phyloP scores from a whole-genome alignment of 108 stramenopile genomes.

The Nitzschia palea region DNA sequence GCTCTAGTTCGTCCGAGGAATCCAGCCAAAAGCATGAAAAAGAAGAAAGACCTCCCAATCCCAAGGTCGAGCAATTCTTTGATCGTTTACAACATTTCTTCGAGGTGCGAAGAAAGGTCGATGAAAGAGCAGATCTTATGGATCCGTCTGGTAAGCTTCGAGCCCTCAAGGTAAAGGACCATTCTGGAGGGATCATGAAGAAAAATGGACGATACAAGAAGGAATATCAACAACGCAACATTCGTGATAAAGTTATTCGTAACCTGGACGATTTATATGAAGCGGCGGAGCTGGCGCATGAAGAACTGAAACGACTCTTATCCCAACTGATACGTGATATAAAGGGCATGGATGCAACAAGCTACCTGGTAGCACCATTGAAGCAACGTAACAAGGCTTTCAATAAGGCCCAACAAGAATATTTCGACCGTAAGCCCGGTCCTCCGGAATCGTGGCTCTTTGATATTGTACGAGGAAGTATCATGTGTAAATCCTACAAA shows the following conservation, averaged over 20 bases:
- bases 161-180: conserved; percentile 21
- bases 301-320: conserved; percentile 17
- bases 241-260: conserved; percentile 10
- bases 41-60: conserved; percentile 20
- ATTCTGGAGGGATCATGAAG: conserved; percentile 22
- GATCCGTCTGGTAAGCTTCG: conserved; percentile 29
- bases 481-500: conserved; percentile 35
- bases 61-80: conserved; percentile 35
- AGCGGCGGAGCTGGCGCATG: conserved; percentile 18
- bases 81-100: conserved; percentile 38
- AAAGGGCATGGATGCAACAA: conserved; percentile 16
- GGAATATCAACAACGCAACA: conserved; percentile 30
- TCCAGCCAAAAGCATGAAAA: background rate
- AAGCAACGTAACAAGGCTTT: conserved; percentile 33
- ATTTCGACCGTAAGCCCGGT: conserved; percentile 18
- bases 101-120: conserved; percentile 27
- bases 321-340: conserved; percentile 18
- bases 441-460: conserved; percentile 45
- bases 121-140: conserved; percentile 24
- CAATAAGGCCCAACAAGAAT: conserved; percentile 33
- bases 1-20: background rate
- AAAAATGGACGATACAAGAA: conserved; percentile 21
- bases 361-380: conserved; percentile 6
- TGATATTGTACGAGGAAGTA: conserved; percentile 27
- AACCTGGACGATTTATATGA: conserved; percentile 37